Conservation (phyloP, 1,284 basidiomycete genomes). For the Pyrrhoderma lamaoense region DNA sequence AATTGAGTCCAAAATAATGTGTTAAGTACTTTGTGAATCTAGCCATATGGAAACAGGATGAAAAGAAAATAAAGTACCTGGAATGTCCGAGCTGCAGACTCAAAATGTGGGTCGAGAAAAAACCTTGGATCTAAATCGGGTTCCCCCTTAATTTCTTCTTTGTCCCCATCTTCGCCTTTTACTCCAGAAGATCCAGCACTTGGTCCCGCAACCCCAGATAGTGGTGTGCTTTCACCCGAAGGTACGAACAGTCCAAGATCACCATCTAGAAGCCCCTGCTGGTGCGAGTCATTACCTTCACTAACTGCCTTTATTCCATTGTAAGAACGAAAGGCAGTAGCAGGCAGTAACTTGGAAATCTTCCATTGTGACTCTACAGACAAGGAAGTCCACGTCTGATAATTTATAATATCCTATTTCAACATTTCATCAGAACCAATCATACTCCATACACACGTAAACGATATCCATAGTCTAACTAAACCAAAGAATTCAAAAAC, state of each 20-base stretch:
- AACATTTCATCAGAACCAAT: not conserved
- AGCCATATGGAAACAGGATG: no score
- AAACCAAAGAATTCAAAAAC: no score
- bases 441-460: not conserved
- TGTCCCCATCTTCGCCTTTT: not conserved
- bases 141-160: not conserved
- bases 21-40: no score
- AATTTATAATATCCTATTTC: constrained; percentile 45
- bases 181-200: no score
- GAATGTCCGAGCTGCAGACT: constrained; percentile 47
- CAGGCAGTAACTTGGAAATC: constrained; percentile 40
- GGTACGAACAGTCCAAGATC: no score
- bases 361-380: constrained; percentile 36
- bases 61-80: constrained; percentile 26
- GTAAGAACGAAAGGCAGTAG: constrained; percentile 36
- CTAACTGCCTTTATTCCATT: not conserved
- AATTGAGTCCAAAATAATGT: not conserved
- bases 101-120: constrained; percentile 47
- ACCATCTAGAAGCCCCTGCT: no score
- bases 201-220: no score
- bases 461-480: not conserved
- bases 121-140: constrained; percentile 31
- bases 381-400: constrained; percentile 41
- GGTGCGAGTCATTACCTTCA: not conserved
- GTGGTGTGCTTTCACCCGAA: no score